Evolutionary conservation across 768 basidiomycete species (phyloP).

Genomic region (Udeniomyces megalosporus): DNA sequence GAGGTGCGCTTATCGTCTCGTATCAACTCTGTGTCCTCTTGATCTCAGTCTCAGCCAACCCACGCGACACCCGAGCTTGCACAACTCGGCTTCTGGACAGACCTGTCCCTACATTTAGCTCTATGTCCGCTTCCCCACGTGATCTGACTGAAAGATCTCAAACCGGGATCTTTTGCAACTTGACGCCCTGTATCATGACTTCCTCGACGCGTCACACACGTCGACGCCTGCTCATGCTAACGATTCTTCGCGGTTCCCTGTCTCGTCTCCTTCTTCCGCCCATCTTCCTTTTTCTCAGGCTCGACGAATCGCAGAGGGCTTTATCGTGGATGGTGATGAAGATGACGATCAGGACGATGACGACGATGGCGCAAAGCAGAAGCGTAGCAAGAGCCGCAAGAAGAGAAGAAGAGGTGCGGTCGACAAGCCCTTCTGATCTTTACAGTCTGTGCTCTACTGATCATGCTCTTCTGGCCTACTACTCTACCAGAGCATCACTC

Average conservation of each 20-base stretch:
- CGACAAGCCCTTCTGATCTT: neutral
- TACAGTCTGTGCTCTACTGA: neutral
- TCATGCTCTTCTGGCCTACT: too few species aligned
- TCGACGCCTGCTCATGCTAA: neutral
- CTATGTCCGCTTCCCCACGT: too few species aligned
- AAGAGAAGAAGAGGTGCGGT: conserved; percentile 39
- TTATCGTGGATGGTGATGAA: conserved; percentile 81
- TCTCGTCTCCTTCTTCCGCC: neutral
- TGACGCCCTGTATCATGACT: too few species aligned
- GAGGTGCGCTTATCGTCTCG: conserved; percentile 31
- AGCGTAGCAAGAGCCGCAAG: conserved; percentile 37
- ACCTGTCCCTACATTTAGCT: too few species aligned
- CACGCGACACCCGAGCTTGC: too few species aligned
- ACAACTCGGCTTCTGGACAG: too few species aligned
- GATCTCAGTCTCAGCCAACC: too few species aligned
- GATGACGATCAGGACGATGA: conserved; percentile 61
- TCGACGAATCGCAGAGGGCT: conserved; percentile 62
- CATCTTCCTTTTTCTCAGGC: conserved; percentile 24
- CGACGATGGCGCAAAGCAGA: conserved; percentile 11
- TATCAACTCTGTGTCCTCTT: too few species aligned
- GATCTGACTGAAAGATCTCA: neutral
- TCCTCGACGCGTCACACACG: neutral
- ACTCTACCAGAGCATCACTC: too few species aligned
- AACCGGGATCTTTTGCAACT: too few species aligned
- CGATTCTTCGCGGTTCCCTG: neutral